These are phyloP conservation scores for Pontederia crassipes DNA, from an alignment of 176 grass and related monocot genomes.

Conservation along the genomic window DNA sequence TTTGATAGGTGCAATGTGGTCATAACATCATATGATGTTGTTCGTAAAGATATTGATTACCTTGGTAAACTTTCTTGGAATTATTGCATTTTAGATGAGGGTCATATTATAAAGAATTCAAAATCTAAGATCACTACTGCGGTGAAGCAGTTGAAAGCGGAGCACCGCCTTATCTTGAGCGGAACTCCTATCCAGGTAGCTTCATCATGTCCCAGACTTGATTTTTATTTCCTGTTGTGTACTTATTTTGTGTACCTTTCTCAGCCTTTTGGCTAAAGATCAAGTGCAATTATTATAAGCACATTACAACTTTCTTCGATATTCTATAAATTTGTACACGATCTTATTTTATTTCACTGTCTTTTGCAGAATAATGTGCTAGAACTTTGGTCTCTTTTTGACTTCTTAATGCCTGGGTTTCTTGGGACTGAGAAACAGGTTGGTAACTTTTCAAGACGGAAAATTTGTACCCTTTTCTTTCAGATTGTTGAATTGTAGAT, in stretches of 20 bases:
- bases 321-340: too few species aligned
- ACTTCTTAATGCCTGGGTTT: constrained; percentile 99
- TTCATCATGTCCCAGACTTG: not conserved
- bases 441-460: constrained; percentile 13
- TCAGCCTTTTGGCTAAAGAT: not conserved
- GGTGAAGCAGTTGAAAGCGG: constrained; percentile 84
- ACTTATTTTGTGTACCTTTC: constrained; percentile 6
- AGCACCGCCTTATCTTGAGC: constrained; percentile 96
- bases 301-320: too few species aligned
- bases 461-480: not conserved
- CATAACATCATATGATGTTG: constrained; percentile 96
- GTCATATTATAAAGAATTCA: constrained; percentile 97
- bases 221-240: constrained; percentile 7
- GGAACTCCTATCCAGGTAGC: constrained; percentile 95
- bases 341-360: not conserved
- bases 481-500: not conserved
- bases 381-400: constrained; percentile 98
- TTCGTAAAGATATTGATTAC: constrained; percentile 94
- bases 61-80: constrained; percentile 70
- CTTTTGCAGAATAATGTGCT: constrained; percentile 88
- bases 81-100: constrained; percentile 97
- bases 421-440: constrained; percentile 99
- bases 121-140: constrained; percentile 95
- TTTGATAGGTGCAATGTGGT: constrained; percentile 83
- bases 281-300: too few species aligned